Evolutionary conservation across 2,329 filamentous ascomycete genomes (phyloP).

Genomic region (Ophiostoma australiae): DNA sequence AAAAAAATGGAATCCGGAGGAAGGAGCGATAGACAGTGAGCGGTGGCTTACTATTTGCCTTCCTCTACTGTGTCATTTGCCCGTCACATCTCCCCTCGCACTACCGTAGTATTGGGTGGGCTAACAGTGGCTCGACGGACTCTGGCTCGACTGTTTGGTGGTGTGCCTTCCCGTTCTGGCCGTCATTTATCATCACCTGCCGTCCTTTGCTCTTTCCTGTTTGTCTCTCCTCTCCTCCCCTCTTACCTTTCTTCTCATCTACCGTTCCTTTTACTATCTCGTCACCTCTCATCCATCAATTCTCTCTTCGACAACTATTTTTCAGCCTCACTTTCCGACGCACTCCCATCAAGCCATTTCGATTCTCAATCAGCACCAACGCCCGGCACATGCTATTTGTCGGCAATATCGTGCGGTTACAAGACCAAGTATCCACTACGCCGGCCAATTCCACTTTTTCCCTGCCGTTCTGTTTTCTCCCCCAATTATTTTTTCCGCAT

Average conservation of each 20-base stretch:
- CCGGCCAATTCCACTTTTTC: conserved; percentile 22
- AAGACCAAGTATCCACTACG: conserved; percentile 13
- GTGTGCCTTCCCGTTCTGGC: conserved; percentile 15
- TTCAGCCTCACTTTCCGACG: conserved; percentile 8
- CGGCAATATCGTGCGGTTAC: conserved; percentile 19
- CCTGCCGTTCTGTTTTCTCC: conserved; percentile 17
- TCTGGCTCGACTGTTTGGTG: conserved; percentile 18
- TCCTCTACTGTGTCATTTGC: neutral
- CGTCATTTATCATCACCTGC: conserved; percentile 10
- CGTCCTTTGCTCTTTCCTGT: conserved; percentile 17
- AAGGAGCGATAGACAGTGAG: neutral
- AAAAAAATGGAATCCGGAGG: conserved; percentile 1
- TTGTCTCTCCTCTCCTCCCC: neutral
- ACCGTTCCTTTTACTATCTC: neutral
- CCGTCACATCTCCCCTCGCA: neutral
- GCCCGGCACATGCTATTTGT: conserved; percentile 15
- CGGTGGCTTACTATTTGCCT: conserved; percentile 4
- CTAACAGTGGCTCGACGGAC: conserved; percentile 17
- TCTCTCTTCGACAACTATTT: neutral
- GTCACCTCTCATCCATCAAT: neutral
- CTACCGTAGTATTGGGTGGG: neutral
- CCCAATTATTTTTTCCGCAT: conserved; percentile 21
- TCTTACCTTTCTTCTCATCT: neutral
- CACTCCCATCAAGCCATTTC: neutral
- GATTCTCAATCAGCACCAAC: neutral